A percentile compares a stretch with the other conserved stretches of the same genome.
phyloP scores from a whole-genome alignment of 495 filamentous ascomycete genomes.

The Elaphomyces granulatus region DNA sequence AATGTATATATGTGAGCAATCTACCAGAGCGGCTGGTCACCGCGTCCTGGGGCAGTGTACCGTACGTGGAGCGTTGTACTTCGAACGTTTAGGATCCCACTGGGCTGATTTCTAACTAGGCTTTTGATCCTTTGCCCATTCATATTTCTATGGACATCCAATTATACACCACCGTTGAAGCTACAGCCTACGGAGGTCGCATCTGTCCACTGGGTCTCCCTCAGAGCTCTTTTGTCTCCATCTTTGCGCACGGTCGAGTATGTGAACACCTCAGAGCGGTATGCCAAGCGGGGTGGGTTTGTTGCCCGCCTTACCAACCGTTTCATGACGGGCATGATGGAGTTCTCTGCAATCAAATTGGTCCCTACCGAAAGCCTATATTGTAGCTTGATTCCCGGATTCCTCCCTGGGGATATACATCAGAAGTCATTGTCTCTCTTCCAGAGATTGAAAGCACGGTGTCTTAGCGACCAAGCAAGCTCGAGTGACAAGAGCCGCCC shows the following conservation, averaged over 20 bases:
- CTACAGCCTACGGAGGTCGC: conserved; percentile 62
- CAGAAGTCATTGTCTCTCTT: conserved; percentile 7
- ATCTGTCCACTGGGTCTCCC: conserved; percentile 63
- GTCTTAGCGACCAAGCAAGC: conserved; percentile 19
- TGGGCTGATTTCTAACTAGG: conserved; percentile 19
- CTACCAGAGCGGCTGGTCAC: conserved; percentile 58
- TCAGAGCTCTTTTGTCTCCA: conserved; percentile 49
- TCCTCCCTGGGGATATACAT: conserved; percentile 19
- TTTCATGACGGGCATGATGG: conserved; percentile 50
- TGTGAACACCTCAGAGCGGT: conserved; percentile 52
- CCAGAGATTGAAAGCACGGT: conserved; percentile 19
- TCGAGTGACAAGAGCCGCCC: conserved; percentile 25
- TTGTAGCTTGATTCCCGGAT: conserved; percentile 34
- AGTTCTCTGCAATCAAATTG: conserved; percentile 54
- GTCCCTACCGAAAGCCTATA: conserved; percentile 47
- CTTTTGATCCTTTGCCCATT: conserved; percentile 71
- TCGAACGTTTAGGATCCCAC: neutral
- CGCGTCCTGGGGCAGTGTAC: conserved; percentile 55
- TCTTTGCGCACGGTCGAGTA: conserved; percentile 45
- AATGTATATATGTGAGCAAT: conserved; percentile 48
- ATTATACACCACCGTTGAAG: conserved; percentile 41
- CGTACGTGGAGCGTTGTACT: conserved; percentile 31
- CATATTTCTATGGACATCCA: conserved; percentile 48
- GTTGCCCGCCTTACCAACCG: conserved; percentile 37
- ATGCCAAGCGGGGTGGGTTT: conserved; percentile 36